phyloP scores from a whole-genome alignment of 2,329 filamentous ascomycete species.

The Colletotrichum magnum region DNA sequence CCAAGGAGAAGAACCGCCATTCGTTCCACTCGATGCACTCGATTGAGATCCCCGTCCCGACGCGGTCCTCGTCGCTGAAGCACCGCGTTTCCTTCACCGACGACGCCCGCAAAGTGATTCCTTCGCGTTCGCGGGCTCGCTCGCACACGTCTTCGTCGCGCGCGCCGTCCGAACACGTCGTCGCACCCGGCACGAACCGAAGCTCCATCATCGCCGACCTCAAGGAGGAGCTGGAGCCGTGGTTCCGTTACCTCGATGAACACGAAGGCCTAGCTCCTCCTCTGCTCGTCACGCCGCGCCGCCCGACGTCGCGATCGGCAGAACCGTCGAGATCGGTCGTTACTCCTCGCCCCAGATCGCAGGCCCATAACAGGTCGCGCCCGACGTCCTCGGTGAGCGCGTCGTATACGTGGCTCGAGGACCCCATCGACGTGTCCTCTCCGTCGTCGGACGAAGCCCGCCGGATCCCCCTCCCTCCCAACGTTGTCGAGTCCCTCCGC shows the following conservation, averaged over 20 bases:
- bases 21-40: slow-evolving; percentile 27
- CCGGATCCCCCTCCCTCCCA: slow-evolving; percentile 63
- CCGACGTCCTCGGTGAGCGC: slow-evolving; percentile 29
- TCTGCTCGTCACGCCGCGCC: slow-evolving; percentile 25
- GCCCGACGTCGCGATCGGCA: slow-evolving; percentile 6
- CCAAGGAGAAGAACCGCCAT: slow-evolving; percentile 22
- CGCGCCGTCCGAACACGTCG: slow-evolving; percentile 11
- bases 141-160: slow-evolving; percentile 15
- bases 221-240: slow-evolving; percentile 42
- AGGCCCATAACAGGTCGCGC: slow-evolving; percentile 27
- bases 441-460: slow-evolving; percentile 31
- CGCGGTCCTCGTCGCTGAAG: slow-evolving; percentile 37
- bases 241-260: slow-evolving; percentile 41
- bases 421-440: slow-evolving; percentile 36
- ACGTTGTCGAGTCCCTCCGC: slow-evolving; percentile 67
- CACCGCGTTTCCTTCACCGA: slow-evolving; percentile 33
- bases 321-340: slow-evolving; percentile 14
- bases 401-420: slow-evolving; percentile 41
- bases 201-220: slow-evolving; percentile 37
- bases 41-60: slow-evolving; percentile 38
- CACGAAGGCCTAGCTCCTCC: slow-evolving; percentile 35
- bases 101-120: slow-evolving; percentile 33
- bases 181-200: slow-evolving; percentile 14
- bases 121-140: slow-evolving; percentile 21
- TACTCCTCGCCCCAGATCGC: slow-evolving; percentile 28